Evolutionary conservation across 2,329 filamentous ascomycete species (phyloP), one percentile per base, ranked within the genome.

Genomic region (Botrytis medusae): DNA sequence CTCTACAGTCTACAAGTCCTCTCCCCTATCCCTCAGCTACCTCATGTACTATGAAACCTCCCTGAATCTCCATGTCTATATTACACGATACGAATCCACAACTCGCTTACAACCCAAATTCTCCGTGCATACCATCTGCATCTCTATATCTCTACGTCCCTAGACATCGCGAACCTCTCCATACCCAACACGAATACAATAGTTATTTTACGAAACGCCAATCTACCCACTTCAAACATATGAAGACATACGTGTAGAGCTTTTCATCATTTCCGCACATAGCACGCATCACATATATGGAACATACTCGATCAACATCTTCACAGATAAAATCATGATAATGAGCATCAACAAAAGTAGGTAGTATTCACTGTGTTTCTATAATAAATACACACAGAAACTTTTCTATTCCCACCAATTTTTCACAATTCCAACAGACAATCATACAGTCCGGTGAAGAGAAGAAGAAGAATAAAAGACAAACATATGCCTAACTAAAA

Each of bases 231-330:
- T 25, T 14, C 46, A 14, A 25, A 9, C 22, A 51, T 25, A 12
- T 1, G 1, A 51, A 25, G 8, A 12, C 22, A 5, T 14, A 14
- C 8, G 1, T 25, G 4, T 9, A 51, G 2, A 10, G 6, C 2
- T 18, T 51, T 51, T 6, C 22, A n/a, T 6, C 14, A 51, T 10
- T 51, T 12, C 10, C 20, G 25, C 25, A n/a, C 22, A n/a, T 1
- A 25, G 12, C 4, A 14, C 25, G 5, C 12, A 16, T 54, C 48
- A 54, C 12, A n/a, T 16, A 7, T 16, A n/a, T 12, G 12, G 25
- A n/a, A 7, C 25, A 54, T 0, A n/a, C 25, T 54, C 48, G 14
- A 7, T 16, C 48, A 14, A 16, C 7, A n/a, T 54, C 25, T 54
- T 14, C 25, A 54, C 48, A 14, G 48, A 54, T 14, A n/a, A 54